Percentiles rank a stretch among this genome's conserved stretches.
phyloP scores from a whole-genome alignment of 116 monocot genomes.

The Zostera marina region DNA sequence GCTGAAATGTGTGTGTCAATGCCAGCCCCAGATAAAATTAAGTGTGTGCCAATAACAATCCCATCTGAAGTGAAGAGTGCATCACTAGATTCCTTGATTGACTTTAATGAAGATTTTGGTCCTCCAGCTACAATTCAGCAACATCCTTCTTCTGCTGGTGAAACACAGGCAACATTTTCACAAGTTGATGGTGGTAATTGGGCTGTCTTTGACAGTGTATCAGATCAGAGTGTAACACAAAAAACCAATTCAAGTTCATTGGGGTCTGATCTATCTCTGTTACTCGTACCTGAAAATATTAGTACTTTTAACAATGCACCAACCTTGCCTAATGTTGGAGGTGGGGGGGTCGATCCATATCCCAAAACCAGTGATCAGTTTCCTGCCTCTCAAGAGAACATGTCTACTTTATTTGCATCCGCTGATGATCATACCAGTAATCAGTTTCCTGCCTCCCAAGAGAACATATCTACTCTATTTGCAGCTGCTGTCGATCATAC shows the following conservation, averaged over 20 bases:
- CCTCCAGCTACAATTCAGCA: constrained; percentile 23
- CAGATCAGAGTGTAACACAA: constrained; percentile 28
- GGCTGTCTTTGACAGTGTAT: constrained; percentile 54
- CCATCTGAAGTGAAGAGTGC: constrained; percentile 1
- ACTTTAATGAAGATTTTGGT: constrained; percentile 49
- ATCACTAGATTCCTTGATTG: constrained; percentile 51
- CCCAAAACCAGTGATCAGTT: constrained; percentile 16
- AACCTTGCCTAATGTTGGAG: constrained; percentile 5
- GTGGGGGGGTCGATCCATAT: constrained; percentile 11
- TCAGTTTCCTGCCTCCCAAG: constrained; percentile 13
- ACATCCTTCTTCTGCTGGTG: constrained; percentile 11
- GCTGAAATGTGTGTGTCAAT: not conserved
- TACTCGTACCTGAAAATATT: constrained; percentile 20
- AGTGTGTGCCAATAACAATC: constrained; percentile 5
- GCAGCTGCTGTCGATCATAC: constrained; percentile 8
- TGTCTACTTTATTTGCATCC: constrained; percentile 17
- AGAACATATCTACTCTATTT: constrained; percentile 29
- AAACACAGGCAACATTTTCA: not conserved
- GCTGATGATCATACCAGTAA: constrained; percentile 5
- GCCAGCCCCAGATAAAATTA: constrained; percentile 16
- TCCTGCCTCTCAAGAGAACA: constrained; percentile 14
- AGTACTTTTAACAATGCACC: constrained; percentile 1
- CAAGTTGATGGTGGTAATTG: constrained; percentile 35
- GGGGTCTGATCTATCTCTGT: constrained; percentile 36
- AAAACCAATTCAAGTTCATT: constrained; percentile 24